A percentile compares a stretch with the other conserved stretches of the same genome.
Conservation (phyloP, 2,329 filamentous ascomycete species). For the Diplodia seriata region DNA sequence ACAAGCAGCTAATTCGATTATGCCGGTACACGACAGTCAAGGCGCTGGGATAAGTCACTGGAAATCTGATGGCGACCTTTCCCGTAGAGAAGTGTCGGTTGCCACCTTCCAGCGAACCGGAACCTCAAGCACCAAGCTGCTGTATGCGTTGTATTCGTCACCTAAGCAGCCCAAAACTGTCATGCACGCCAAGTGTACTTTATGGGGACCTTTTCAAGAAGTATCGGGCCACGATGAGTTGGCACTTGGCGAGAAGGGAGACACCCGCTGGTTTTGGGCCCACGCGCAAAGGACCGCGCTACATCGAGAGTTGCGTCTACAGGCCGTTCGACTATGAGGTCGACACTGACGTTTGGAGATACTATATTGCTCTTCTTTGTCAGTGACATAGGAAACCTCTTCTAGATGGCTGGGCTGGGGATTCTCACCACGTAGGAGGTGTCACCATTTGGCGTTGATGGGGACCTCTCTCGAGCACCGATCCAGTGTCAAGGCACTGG, state of each 20-base stretch:
- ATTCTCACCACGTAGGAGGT: background rate
- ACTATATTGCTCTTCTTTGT: background rate
- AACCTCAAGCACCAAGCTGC: too few species aligned
- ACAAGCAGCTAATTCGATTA: background rate
- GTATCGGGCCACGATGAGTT: background rate
- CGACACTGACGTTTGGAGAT: background rate
- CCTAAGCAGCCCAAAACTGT: background rate
- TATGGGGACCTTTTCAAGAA: background rate
- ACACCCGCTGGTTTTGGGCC: background rate
- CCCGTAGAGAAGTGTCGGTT: background rate
- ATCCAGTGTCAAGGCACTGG: too few species aligned
- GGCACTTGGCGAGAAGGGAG: background rate
- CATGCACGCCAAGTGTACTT: background rate
- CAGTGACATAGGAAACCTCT: background rate
- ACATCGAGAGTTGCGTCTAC: background rate
- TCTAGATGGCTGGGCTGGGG: background rate
- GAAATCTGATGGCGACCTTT: background rate
- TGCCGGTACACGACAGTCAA: background rate
- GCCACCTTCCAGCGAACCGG: background rate
- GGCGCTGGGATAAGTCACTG: background rate
- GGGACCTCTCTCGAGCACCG: too few species aligned
- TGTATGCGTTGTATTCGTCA: background rate
- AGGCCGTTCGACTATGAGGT: background rate
- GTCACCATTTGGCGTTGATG: background rate
- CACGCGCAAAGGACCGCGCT: background rate